Conservation (phyloP, 345 rosid species). For the Durio zibethinus region DNA sequence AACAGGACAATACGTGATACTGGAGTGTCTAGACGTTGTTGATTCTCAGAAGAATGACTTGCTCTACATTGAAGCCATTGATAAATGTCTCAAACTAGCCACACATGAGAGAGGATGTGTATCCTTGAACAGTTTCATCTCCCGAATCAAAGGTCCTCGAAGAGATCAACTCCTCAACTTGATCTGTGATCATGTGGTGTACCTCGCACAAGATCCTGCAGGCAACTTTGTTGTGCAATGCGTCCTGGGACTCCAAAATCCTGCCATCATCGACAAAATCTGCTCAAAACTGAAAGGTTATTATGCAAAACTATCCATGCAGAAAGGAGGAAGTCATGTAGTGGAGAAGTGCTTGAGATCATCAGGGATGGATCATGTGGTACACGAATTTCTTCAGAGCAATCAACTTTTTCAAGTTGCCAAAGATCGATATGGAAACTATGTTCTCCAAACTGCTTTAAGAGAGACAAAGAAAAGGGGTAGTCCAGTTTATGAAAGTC, state of each 20-base stretch:
- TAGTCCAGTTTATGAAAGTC: neutral
- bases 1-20: neutral
- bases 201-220: neutral
- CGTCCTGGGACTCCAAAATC: neutral
- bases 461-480: neutral
- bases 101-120: neutral
- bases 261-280: neutral
- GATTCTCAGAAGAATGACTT: neutral
- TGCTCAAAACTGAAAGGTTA: neutral
- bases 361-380: neutral
- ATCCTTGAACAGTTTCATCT: neutral
- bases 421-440: slow-evolving; percentile 7
- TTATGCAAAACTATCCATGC: neutral
- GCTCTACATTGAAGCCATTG: neutral
- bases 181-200: neutral
- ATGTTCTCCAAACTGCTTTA: slow-evolving; percentile 4
- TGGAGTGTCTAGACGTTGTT: neutral
- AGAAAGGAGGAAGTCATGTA: neutral
- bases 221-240: neutral
- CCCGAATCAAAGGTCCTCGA: neutral
- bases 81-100: neutral
- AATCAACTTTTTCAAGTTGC: neutral
- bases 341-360: slow-evolving; percentile 3
- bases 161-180: neutral
- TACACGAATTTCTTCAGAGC: neutral